These are phyloP conservation scores for Globisporangium irregulare DNA, from an alignment of 352 stramenopile species.

Conservation along the genomic window DNA sequence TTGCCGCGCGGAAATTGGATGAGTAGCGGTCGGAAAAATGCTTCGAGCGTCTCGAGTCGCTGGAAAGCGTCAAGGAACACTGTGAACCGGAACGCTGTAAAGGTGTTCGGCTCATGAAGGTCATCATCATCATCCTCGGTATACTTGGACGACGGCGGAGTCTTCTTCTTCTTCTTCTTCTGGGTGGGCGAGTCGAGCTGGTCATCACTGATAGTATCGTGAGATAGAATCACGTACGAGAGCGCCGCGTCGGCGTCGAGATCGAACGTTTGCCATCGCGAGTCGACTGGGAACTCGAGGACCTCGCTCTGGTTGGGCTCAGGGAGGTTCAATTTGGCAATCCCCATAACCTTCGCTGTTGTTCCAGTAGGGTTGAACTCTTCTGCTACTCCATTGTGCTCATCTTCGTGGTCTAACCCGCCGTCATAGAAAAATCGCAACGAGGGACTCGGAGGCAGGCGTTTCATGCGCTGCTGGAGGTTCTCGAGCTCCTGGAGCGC, in stretches of 20 bases:
- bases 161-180: constrained; percentile 1
- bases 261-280: constrained; percentile 38
- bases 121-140: constrained; percentile 18
- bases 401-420: background rate
- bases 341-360: background rate
- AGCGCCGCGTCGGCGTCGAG: constrained; percentile 43
- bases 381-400: background rate
- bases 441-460: constrained; percentile 4
- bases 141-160: background rate
- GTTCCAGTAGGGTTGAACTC: background rate
- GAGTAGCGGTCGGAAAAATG: constrained; percentile 57
- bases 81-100: constrained; percentile 45
- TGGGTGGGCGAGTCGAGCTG: background rate
- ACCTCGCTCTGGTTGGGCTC: constrained; percentile 12
- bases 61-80: constrained; percentile 73
- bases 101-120: constrained; percentile 6
- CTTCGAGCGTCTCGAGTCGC: constrained; percentile 47
- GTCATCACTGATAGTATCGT: constrained; percentile 17
- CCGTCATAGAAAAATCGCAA: background rate
- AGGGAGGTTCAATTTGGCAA: constrained; percentile 7
- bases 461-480: constrained; percentile 20
- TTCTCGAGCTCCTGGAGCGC: constrained; percentile 57
- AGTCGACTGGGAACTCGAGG: constrained; percentile 38
- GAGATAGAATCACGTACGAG: constrained; percentile 48
- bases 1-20: constrained; percentile 61